Percentiles rank a stretch among this genome's conserved stretches.
Conservation (phyloP, 768 basidiomycete genomes). For the Phylloporus rhodoxanthus region DNA sequence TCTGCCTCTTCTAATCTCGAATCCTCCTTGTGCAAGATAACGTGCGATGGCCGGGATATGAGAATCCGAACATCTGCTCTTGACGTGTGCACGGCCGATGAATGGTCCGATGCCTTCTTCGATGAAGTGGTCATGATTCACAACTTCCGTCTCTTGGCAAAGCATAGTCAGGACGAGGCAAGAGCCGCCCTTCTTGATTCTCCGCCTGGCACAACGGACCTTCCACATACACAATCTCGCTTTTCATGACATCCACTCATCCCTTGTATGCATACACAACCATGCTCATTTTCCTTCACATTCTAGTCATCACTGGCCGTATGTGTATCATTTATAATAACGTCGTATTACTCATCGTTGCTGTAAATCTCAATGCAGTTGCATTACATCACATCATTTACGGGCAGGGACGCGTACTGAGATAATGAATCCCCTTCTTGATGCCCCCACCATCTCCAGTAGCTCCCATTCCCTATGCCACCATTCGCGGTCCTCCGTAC, state of each 20-base stretch:
- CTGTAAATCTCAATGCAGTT: conserved; percentile 23
- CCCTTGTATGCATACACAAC: conserved; percentile 26
- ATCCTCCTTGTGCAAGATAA: conserved; percentile 31
- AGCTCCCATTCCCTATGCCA: conserved; percentile 17
- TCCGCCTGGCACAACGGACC: conserved; percentile 22
- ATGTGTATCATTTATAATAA: conserved; percentile 32
- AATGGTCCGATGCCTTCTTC: conserved; percentile 59
- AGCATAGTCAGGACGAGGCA: conserved; percentile 34
- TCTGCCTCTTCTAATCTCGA: conserved; percentile 30
- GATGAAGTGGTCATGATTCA: conserved; percentile 58
- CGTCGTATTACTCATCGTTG: conserved; percentile 25
- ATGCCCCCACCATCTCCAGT: conserved; percentile 23
- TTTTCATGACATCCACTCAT: conserved; percentile 24
- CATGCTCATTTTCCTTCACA: conserved; percentile 30
- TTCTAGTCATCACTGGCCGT: conserved; percentile 28
- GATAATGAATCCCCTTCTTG: conserved; percentile 8
- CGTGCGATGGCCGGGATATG: conserved; percentile 36
- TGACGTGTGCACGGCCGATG: conserved; percentile 36
- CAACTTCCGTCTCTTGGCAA: conserved; percentile 40
- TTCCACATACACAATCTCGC: conserved; percentile 13
- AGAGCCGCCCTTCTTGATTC: conserved; percentile 24
- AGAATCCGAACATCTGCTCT: conserved; percentile 46
- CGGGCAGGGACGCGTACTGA: conserved; percentile 13
- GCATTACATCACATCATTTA: conserved; percentile 19
- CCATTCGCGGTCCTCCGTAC: conserved; percentile 34